Conservation (phyloP, 108 stramenopile species). For the Stephanodiscus triporus region DNA sequence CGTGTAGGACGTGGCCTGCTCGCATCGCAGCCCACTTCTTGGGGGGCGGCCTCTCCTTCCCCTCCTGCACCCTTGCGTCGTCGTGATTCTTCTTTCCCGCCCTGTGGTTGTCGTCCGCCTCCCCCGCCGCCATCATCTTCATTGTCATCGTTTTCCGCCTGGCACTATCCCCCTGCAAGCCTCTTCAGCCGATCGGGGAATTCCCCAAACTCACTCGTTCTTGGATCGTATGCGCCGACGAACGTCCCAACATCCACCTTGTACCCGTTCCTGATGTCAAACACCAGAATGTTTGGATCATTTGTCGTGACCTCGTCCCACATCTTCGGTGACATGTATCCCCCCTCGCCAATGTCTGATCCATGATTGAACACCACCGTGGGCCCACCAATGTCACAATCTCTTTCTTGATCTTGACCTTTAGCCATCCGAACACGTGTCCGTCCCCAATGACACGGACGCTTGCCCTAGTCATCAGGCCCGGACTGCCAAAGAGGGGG, state of each 20-base stretch:
- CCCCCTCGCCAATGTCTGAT: constrained; percentile 29
- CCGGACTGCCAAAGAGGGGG: constrained; percentile 31
- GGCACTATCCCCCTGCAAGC: constrained; percentile 21
- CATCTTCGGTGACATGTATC: constrained; percentile 41
- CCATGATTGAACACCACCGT: constrained; percentile 8
- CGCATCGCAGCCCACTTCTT: constrained; percentile 95
- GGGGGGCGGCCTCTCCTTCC: constrained; percentile 19
- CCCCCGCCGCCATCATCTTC: not conserved
- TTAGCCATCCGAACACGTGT: constrained; percentile 74
- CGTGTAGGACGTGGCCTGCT: constrained; percentile 82
- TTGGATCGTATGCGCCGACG: constrained; percentile 75
- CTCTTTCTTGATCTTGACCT: constrained; percentile 74
- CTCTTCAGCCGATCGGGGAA: constrained; percentile 72
- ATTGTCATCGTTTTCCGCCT: not conserved
- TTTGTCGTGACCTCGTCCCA: constrained; percentile 64
- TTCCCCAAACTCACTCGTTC: constrained; percentile 66
- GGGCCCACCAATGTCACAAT: constrained; percentile 86
- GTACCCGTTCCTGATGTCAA: constrained; percentile 84
- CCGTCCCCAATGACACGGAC: constrained; percentile 20
- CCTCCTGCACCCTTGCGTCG: constrained; percentile 1
- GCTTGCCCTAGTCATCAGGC: constrained; percentile 31
- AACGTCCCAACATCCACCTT: constrained; percentile 85
- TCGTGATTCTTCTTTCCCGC: not conserved
- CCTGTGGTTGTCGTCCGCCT: not conserved
- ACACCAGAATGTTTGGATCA: constrained; percentile 76